Evolutionary conservation across 352 stramenopile genomes (phyloP).

Genomic region (Phytophthora parvispora): DNA sequence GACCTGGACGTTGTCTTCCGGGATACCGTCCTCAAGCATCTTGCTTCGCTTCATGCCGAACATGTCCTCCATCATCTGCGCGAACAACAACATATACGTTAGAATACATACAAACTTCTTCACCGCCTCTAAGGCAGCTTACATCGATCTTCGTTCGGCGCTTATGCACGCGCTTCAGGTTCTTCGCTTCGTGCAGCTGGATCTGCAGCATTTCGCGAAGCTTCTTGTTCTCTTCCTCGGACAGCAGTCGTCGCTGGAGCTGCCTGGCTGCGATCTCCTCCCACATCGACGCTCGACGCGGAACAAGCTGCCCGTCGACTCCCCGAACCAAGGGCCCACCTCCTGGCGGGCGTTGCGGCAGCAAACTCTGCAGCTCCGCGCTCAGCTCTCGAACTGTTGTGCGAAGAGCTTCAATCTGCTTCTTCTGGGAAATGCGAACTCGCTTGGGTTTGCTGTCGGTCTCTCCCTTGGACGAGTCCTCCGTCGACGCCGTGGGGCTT

Average conservation of each 20-base stretch:
- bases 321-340: background rate
- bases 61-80: constrained; percentile 28
- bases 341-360: background rate
- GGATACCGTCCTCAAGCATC: background rate
- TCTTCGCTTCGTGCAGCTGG: constrained; percentile 35
- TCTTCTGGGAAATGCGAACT: constrained; percentile 18
- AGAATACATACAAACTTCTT: background rate
- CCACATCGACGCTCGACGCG: constrained; percentile 26
- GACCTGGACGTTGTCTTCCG: constrained; percentile 12
- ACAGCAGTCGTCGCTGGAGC: constrained; percentile 10
- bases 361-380: constrained; percentile 11
- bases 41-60: constrained; percentile 23
- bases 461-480: constrained; percentile 1
- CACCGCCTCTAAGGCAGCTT: background rate
- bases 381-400: constrained; percentile 14
- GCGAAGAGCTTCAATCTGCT: constrained; percentile 19
- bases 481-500: constrained; percentile 7
- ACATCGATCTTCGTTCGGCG: constrained; percentile 33
- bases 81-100: background rate
- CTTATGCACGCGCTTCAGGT: constrained; percentile 27
- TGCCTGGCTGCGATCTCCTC: constrained; percentile 34
- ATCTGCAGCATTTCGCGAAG: constrained; percentile 33
- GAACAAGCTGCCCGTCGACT: background rate
- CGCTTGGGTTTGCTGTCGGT: constrained; percentile 1
- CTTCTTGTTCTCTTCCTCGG: constrained; percentile 32